Percentiles rank a stretch among this genome's conserved stretches.
These are phyloP conservation scores for Mortierella sp. DNA, from an alignment of 371 early-diverging fungal species.

Conservation along the genomic window DNA sequence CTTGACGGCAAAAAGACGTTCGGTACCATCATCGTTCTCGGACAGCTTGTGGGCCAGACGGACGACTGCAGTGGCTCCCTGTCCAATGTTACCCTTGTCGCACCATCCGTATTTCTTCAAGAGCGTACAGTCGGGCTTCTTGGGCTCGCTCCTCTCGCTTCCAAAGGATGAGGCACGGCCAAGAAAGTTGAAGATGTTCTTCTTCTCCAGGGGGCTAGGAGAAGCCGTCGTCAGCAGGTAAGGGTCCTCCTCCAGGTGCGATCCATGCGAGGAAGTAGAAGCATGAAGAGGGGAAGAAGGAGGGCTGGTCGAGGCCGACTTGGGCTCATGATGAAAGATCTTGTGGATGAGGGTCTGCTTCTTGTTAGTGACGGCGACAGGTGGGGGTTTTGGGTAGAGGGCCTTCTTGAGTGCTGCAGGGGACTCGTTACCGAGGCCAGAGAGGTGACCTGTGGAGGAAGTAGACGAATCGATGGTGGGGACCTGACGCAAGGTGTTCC, in stretches of 20 bases:
- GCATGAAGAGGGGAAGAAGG: conserved; percentile 35
- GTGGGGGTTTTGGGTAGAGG: conserved; percentile 36
- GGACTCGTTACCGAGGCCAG: conserved; percentile 15
- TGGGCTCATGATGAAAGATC: conserved; percentile 56
- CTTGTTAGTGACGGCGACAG: conserved; percentile 51
- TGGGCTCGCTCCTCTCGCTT: conserved; percentile 37
- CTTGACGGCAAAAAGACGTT: conserved; percentile 91
- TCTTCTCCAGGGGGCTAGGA: conserved; percentile 42
- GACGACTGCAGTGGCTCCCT: conserved; percentile 95
- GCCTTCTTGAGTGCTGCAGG: conserved; percentile 21
- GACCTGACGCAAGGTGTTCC: conserved; percentile 44
- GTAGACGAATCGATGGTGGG: conserved; percentile 44
- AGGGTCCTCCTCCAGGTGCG: conserved; percentile 33
- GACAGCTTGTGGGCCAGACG: conserved; percentile 81
- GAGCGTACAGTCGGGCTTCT: conserved; percentile 44
- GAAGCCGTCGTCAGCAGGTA: conserved; percentile 20
- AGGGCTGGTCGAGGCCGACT: conserved; percentile 35
- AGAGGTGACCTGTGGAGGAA: conserved; percentile 17
- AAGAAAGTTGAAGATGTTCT: conserved; percentile 55
- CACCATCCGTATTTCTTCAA: conserved; percentile 84
- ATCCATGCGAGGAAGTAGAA: background rate
- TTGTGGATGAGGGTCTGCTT: conserved; percentile 58
- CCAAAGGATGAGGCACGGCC: conserved; percentile 52
- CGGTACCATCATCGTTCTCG: conserved; percentile 59
- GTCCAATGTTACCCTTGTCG: conserved; percentile 85